Evolutionary conservation across 78 protist species (phyloP), one percentile per base, ranked within the genome.

Genomic region (Pelomyxa schiedti): DNA sequence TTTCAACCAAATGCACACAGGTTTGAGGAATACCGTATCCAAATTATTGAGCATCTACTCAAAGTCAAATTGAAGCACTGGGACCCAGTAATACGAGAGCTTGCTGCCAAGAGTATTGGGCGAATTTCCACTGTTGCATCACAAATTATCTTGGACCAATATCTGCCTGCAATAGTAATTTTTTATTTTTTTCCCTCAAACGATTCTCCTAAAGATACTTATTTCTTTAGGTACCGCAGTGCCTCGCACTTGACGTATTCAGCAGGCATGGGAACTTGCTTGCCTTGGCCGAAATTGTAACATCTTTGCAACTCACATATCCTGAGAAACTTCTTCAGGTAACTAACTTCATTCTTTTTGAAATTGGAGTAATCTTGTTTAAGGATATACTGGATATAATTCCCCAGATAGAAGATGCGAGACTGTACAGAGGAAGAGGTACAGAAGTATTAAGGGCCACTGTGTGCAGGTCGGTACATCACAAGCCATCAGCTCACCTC

Each of bases 341-440:
- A 37, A 3, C 52, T 28, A 72, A 75, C 43, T 8, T 41, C 8
- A 35, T 39, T 66, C 8, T 22, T 52, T 28, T 22, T 30, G 2
- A 52, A n/a, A n/a, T n/a, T 24, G 4, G 36, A 64, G 24, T 2
- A 65, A 30, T 7, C 7, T 43, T 22, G 16, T 8, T 76, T 28
- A n/a, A n/a, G n/a, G n/a, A 8, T 3, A 47, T 47, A 24, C 32
- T 41, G 38, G 71, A 64, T 42, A 29, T 86, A 32, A 75, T 72
- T 37, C 77, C 75, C 7, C 39, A 69, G n/a, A 29, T 80, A 38
- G 93, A 93, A 64, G 69, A 70, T 47, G 84, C 88, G 52, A 83
- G 92, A 28, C 53, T 92, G 26, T 94, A 75, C 77, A 79, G 93
- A 29, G 94, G 94, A 5, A 69, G 83, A 36, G 93, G 93, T 35